phyloP scores from a whole-genome alignment of 768 basidiomycete genomes.

The Boletellus sp. region DNA sequence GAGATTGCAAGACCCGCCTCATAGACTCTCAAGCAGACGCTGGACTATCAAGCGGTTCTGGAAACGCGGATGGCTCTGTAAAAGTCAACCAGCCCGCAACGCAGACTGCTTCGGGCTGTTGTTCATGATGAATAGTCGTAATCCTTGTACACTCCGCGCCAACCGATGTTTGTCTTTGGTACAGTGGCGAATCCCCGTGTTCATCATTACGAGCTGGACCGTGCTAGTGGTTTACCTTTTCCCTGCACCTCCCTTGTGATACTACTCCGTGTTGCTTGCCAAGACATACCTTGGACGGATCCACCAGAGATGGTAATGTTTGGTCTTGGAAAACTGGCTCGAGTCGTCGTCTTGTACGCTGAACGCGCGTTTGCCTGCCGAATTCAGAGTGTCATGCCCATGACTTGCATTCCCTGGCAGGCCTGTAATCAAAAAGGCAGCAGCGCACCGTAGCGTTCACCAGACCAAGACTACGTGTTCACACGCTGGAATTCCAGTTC shows the following conservation, averaged over 20 bases:
- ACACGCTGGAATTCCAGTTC: constrained; percentile 62
- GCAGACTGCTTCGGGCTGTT: constrained; percentile 48
- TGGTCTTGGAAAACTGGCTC: no score
- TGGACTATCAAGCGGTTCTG: constrained; percentile 33
- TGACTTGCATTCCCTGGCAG: no score
- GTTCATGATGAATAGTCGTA: constrained; percentile 40
- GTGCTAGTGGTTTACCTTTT: constrained; percentile 9
- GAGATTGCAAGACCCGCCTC: constrained; percentile 95
- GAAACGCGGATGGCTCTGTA: constrained; percentile 54
- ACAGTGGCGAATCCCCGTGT: constrained; percentile 1
- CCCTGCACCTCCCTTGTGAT: constrained; percentile 18
- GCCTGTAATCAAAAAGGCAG: no score
- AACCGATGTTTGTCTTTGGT: background rate
- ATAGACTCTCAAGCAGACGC: constrained; percentile 89
- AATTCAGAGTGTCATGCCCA: no score
- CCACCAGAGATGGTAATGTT: no score
- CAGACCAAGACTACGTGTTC: no score
- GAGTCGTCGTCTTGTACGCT: no score
- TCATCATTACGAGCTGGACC: constrained; percentile 3
- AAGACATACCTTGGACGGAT: background rate
- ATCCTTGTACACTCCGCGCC: constrained; percentile 4
- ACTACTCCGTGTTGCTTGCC: constrained; percentile 7
- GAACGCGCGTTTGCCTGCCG: no score
- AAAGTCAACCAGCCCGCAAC: constrained; percentile 59
- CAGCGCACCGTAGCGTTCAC: no score